Conservation (phyloP, 2,329 filamentous ascomycete species). For the Exserohilum turcica region DNA sequence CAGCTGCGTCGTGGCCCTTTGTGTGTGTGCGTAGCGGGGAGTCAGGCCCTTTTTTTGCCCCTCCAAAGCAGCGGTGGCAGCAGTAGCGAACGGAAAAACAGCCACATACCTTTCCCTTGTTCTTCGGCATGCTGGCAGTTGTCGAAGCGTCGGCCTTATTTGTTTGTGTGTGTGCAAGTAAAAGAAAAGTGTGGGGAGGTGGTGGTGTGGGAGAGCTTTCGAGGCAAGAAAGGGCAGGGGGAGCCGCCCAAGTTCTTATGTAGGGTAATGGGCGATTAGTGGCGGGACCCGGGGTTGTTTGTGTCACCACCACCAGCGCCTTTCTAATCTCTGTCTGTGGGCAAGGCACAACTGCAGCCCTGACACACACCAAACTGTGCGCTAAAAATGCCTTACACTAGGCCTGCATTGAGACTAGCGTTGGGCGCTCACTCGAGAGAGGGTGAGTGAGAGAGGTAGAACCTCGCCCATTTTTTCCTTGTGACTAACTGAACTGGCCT, state of each 20-base stretch:
- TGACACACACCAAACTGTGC: slow-evolving; percentile 10
- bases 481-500: too few species aligned
- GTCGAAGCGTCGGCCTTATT: slow-evolving; percentile 15
- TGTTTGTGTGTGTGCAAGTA: slow-evolving; percentile 9
- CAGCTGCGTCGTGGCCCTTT: slow-evolving; percentile 19
- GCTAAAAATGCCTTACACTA: slow-evolving; percentile 8
- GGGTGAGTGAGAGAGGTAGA: too few species aligned
- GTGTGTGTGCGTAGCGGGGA: slow-evolving; percentile 22
- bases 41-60: slow-evolving; percentile 14
- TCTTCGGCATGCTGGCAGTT: slow-evolving; percentile 83
- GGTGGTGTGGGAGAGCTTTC: neutral
- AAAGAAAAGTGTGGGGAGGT: slow-evolving; percentile 8
- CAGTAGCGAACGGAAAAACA: neutral
- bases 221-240: too few species aligned
- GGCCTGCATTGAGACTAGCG: slow-evolving; percentile 7
- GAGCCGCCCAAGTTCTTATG: slow-evolving; percentile 14
- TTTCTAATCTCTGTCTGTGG: too few species aligned
- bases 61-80: slow-evolving; percentile 7
- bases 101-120: slow-evolving; percentile 94
- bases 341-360: slow-evolving; percentile 14
- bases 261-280: slow-evolving; percentile 12
- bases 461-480: neutral
- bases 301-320: too few species aligned
- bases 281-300: slow-evolving; percentile 17
- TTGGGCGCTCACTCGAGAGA: slow-evolving; percentile 6